A percentile compares a stretch with the other conserved stretches of the same genome.
phyloP scores from a whole-genome alignment of 2,329 filamentous ascomycete species.

The Lasiodiplodia citricola region DNA sequence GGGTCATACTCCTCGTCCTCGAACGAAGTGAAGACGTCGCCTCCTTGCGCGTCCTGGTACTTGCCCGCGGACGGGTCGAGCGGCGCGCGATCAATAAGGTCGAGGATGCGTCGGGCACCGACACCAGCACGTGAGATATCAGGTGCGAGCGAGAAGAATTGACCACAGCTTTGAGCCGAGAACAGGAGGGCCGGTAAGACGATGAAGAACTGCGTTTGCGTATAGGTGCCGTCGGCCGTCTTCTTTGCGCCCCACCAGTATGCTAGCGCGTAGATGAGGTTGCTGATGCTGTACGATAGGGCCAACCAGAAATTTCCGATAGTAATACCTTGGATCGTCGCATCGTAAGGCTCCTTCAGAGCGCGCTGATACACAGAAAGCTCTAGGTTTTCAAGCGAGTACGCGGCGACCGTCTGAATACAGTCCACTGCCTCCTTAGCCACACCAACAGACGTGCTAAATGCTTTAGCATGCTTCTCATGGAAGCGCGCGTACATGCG shows the following conservation, averaged over 20 bases:
- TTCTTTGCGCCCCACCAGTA: slow-evolving; percentile 70
- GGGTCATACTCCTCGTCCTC: not conserved
- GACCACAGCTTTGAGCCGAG: slow-evolving; percentile 69
- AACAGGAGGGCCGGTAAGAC: slow-evolving; percentile 71
- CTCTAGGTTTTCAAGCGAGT: slow-evolving; percentile 47
- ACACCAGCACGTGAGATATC: slow-evolving; percentile 6
- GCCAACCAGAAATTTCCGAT: slow-evolving; percentile 32
- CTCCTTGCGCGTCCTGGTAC: not conserved
- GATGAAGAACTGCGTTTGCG: slow-evolving; percentile 63
- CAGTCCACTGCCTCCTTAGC: slow-evolving; percentile 48
- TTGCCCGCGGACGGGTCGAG: not conserved
- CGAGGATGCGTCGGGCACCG: slow-evolving; percentile 6
- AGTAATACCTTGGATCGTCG: slow-evolving; percentile 47
- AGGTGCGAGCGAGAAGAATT: slow-evolving; percentile 66
- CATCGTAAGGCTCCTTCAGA: slow-evolving; percentile 33
- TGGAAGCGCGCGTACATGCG: slow-evolving; percentile 82
- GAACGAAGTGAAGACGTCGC: not conserved
- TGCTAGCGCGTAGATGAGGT: slow-evolving; percentile 68
- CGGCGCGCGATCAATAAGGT: slow-evolving; percentile 4
- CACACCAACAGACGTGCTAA: slow-evolving; percentile 47
- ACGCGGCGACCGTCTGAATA: slow-evolving; percentile 49
- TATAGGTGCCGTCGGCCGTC: slow-evolving; percentile 36
- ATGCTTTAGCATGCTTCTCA: slow-evolving; percentile 54
- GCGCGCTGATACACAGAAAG: slow-evolving; percentile 43
- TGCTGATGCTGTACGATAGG: slow-evolving; percentile 39